Conservation (phyloP, 352 stramenopile species). For the Phytopythium cucurbitacearum region DNA sequence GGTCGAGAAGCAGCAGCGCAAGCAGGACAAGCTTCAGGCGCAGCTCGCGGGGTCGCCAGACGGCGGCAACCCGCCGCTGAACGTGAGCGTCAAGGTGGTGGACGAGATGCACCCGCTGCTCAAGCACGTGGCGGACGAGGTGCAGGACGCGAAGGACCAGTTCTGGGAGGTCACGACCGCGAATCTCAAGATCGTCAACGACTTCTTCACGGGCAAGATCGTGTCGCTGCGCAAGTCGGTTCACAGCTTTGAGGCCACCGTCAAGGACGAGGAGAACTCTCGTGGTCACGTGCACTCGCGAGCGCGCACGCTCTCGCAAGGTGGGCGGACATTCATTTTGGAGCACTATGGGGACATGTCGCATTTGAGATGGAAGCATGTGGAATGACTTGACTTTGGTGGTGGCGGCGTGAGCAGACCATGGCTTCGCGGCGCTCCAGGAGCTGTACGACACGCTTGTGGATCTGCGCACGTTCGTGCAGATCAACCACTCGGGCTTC, state of each 20-base stretch:
- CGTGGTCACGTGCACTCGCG: slow-evolving; percentile 76
- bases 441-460: slow-evolving; percentile 89
- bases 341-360: not conserved
- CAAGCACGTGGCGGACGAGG: slow-evolving; percentile 41
- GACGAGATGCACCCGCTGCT: slow-evolving; percentile 68
- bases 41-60: slow-evolving; percentile 23
- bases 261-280: slow-evolving; percentile 64
- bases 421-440: slow-evolving; percentile 78
- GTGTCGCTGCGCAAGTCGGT: slow-evolving; percentile 61
- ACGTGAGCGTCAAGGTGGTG: slow-evolving; percentile 21
- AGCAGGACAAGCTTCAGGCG: slow-evolving; percentile 64
- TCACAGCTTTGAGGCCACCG: slow-evolving; percentile 68
- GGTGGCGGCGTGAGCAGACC: slow-evolving; percentile 24
- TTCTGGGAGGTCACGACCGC: slow-evolving; percentile 79
- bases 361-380: slow-evolving; percentile 2
- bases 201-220: slow-evolving; percentile 76
- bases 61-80: slow-evolving; percentile 1
- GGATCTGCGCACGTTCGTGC: slow-evolving; percentile 86
- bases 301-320: slow-evolving; percentile 53
- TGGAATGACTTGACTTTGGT: slow-evolving; percentile 2
- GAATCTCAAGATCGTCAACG: slow-evolving; percentile 83
- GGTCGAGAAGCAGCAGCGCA: slow-evolving; percentile 74
- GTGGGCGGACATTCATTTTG: slow-evolving; percentile 12
- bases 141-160: slow-evolving; percentile 72
- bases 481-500: slow-evolving; percentile 91